Conservation (phyloP, 2,329 filamentous ascomycete species). For the Conoideocrella luteorostrata region DNA sequence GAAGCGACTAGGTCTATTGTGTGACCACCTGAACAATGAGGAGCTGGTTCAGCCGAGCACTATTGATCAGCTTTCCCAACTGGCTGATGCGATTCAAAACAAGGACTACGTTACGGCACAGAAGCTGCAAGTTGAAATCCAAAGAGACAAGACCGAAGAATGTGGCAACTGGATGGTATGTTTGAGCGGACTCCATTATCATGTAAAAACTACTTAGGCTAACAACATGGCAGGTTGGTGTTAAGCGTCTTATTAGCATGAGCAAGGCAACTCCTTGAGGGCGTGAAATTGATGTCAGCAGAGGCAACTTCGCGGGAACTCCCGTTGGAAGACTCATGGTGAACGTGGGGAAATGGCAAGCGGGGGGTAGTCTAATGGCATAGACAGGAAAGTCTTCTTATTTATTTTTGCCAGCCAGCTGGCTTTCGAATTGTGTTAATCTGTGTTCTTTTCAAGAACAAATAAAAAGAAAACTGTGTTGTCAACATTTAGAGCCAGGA, state of each 20-base stretch:
- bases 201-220: constrained; percentile 22
- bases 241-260: constrained; percentile 74
- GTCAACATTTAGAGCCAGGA: too few relatives aligned
- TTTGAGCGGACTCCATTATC: neutral
- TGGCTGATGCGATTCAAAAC: constrained; percentile 59
- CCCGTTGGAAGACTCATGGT: neutral
- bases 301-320: neutral
- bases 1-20: constrained; percentile 86
- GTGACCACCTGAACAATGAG: constrained; percentile 94
- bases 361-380: neutral
- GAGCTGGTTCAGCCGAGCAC: constrained; percentile 80
- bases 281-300: neutral
- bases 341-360: neutral
- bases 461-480: too few relatives aligned
- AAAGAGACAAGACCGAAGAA: constrained; percentile 70
- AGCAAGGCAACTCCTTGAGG: constrained; percentile 63
- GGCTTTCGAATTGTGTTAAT: too few relatives aligned
- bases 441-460: too few relatives aligned
- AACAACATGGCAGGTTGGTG: constrained; percentile 54
- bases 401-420: too few relatives aligned
- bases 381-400: too few relatives aligned
- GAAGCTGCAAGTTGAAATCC: constrained; percentile 66
- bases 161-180: constrained; percentile 85
- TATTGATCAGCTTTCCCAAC: constrained; percentile 56
- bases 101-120: constrained; percentile 65